Evolutionary conservation across 495 filamentous ascomycete species (phyloP), one percentile per base, ranked within the genome.

Genomic region (Parmelia sp.): DNA sequence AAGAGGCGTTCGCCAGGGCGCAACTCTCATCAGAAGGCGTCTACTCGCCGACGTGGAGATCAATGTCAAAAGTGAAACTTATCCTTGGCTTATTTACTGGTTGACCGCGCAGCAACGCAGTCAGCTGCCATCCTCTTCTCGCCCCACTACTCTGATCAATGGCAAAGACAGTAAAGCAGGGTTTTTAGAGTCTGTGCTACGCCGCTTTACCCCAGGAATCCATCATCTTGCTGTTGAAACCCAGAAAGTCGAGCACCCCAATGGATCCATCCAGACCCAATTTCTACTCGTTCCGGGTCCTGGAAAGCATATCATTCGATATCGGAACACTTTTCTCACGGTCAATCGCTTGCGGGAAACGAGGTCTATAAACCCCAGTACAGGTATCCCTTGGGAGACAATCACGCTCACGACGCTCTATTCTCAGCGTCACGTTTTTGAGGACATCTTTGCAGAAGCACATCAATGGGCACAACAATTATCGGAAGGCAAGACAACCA

Each of bases 31-130:
- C 60, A 88, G 89, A 47, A 85, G 88, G 55, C 89, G 92, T 58
- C 86, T 98, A 78, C 87, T 98, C 12, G 90, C 97, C 60, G 90
- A 97, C 70, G 83, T 97, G 68, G 95, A 97, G 74, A 96, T 98
- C 73, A 92, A 86, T 70, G 89, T 89, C 71, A 89, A 90, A 70
- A 94, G 97, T 73, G 87, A 91, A 58, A 90, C 93, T 17, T 98
- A 97, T 74, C 86, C 84, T 61, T 97, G 94, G 93, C 85, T 97
- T 42, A 82, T 98, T 6, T 84, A 90, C 47, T 98, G 95, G 92
- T 90, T 98, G 77, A 90, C 91, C 21, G 79, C 88, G 36, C 92
- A 92, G 63, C 90, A 92, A 53, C 77, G 80, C 64, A 77, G 80
- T 40, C 83, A 84, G 66, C 69, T 82, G 57, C 72, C 70, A 39